Percentiles rank a stretch among this genome's conserved stretches.
Evolutionary conservation across 2,329 filamentous ascomycete genomes (phyloP).

Genomic region (Emergomyces africanus): DNA sequence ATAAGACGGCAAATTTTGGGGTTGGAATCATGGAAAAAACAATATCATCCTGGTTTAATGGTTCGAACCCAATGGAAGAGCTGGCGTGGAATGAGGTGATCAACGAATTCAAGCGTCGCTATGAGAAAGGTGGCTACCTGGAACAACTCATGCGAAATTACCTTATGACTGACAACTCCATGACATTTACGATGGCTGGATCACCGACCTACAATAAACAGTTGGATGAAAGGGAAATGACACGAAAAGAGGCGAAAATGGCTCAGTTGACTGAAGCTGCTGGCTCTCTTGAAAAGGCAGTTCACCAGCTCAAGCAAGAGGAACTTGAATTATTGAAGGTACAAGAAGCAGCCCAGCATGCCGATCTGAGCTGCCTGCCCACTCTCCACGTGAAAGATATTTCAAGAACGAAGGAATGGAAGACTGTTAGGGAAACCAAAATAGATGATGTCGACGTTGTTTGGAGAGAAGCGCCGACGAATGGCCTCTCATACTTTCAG

Average conservation of each 20-base stretch:
- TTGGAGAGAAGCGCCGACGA: conserved; percentile 87
- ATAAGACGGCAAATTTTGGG: conserved; percentile 93
- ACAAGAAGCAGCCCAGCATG: conserved; percentile 70
- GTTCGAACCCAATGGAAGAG: conserved; percentile 80
- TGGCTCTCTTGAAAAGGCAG: conserved; percentile 58
- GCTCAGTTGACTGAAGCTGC: conserved; percentile 53
- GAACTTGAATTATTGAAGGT: conserved; percentile 70
- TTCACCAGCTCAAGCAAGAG: conserved; percentile 57
- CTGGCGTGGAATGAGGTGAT: conserved; percentile 88
- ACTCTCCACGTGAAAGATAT: conserved; percentile 85
- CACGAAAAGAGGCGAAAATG: conserved; percentile 63
- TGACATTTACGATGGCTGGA: conserved; percentile 92
- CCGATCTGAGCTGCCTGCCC: conserved; percentile 78
- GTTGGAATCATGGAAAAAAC: conserved; percentile 80
- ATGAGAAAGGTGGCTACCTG: conserved; percentile 65
- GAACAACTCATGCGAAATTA: conserved; percentile 83
- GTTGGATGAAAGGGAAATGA: conserved; percentile 62
- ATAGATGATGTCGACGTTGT: conserved; percentile 58
- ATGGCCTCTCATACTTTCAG: conserved; percentile 91
- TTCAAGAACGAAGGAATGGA: conserved; percentile 60
- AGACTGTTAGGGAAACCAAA: conserved; percentile 48
- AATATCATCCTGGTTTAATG: conserved; percentile 90
- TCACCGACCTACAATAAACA: conserved; percentile 62
- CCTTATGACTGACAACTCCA: conserved; percentile 68
- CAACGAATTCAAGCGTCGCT: conserved; percentile 62